Conservation (phyloP, 768 basidiomycete genomes). For the Saitozyma podzolica region DNA sequence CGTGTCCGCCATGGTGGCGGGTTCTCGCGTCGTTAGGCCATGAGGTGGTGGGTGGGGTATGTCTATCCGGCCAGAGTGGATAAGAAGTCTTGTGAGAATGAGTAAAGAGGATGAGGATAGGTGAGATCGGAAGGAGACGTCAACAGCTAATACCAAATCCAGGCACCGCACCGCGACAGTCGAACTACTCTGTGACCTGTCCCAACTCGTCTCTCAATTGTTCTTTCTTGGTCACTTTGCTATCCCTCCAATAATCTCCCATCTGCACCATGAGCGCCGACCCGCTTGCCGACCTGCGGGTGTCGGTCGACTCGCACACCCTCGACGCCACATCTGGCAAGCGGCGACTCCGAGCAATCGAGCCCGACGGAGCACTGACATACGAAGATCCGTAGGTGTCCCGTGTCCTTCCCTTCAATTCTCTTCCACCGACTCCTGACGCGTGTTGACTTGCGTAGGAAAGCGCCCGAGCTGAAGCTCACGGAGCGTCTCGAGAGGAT, state of each 20-base stretch:
- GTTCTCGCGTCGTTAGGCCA: conserved; percentile 1
- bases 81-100: conserved; percentile 1
- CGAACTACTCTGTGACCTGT: too few relatives aligned
- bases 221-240: neutral
- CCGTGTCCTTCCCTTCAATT: conserved; percentile 2
- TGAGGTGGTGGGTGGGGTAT: neutral
- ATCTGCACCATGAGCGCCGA: too few relatives aligned
- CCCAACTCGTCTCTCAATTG: too few relatives aligned
- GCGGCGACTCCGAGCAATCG: conserved; percentile 18
- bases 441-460: conserved; percentile 8
- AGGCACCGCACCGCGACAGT: too few relatives aligned
- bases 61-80: neutral
- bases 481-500: conserved; percentile 33
- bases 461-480: conserved; percentile 24
- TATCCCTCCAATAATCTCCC: too few relatives aligned
- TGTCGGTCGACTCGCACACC: conserved; percentile 20
- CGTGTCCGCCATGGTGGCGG: conserved; percentile 10
- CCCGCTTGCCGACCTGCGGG: conserved; percentile 2
- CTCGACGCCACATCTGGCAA: conserved; percentile 21
- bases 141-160: too few relatives aligned
- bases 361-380: conserved; percentile 21
- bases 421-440: neutral
- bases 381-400: conserved; percentile 27
- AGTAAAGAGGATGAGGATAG: neutral
- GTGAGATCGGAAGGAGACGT: too few relatives aligned